Conservation (phyloP, 2,329 filamentous ascomycete species). For the Blastomyces percursus region DNA sequence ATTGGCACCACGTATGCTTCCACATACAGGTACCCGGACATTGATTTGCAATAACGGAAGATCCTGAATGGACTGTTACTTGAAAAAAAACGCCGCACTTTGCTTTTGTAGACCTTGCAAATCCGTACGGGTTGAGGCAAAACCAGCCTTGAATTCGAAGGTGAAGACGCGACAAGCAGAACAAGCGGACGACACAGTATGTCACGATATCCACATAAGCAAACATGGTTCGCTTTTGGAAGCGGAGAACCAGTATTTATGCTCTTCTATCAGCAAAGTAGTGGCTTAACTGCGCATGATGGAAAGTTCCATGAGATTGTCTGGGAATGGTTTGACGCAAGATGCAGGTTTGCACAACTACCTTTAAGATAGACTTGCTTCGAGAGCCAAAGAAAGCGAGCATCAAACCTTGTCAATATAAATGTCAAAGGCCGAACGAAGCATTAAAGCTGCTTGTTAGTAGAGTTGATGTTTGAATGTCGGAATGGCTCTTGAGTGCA, state of each 20-base stretch:
- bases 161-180: background rate
- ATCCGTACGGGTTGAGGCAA: no score
- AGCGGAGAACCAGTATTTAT: background rate
- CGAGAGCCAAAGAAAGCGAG: no score
- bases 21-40: background rate
- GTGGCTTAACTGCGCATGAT: background rate
- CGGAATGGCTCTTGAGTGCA: no score
- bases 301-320: background rate
- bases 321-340: background rate
- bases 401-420: no score
- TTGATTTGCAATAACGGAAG: background rate
- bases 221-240: background rate
- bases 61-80: no score
- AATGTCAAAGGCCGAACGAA: no score
- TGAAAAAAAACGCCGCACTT: no score
- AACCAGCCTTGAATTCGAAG: no score
- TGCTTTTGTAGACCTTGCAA: no score
- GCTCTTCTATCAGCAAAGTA: background rate
- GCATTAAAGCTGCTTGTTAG: no score
- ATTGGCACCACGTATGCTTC: background rate
- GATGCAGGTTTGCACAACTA: background rate
- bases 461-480: no score
- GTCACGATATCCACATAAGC: background rate
- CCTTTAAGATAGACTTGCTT: no score
- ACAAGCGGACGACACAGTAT: background rate